Base-by-base conservation (phyloP, 2,329 filamentous ascomycete genomes). In the Penicillium aurantiogriseum region DNA sequence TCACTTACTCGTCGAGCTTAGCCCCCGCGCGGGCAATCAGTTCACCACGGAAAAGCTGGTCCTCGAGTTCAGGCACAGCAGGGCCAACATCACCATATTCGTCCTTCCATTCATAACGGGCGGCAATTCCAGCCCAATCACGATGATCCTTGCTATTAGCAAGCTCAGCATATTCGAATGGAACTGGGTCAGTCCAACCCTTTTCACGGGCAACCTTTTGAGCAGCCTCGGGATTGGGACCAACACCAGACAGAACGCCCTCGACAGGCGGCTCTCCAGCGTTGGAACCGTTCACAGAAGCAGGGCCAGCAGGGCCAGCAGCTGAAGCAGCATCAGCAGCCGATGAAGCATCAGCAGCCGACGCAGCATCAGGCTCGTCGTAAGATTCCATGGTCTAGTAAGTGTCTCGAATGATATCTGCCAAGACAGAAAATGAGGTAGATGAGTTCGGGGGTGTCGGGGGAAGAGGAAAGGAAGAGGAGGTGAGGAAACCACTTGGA, bases 11-110 rank as follows among this genome's bases (percentile, higher is more conserved):
- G 25, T 83, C 78, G 66, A 91, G 88, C 21, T 88, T 82, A 36
- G 86, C 78, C 3, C 89, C 90, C 52, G 72, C 77, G 63, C 78
- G 77, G 58, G 76, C 76, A 50, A 80, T 75, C 78, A 74, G 74
- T 45, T 83, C 79, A 6, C 78, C 76, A 0, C 83, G 80, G 54
- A 95, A 99, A 7, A 99, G 84, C 65, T 88, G 79, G 8, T 82
- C 66, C 78, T 97, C 93, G 0, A 99, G 83, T 47, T 85, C 83
- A 0, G 82, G 78, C 52, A 87, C 83, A 49, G 79, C 80, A 0
- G 92, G 92, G 7, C 88, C 93, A 53, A 99, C 80, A 40, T 97
- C 93, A 2, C 93, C 94, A 64, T 83, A 90, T 3, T 96, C 91
- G 11, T 92, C 91, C 19, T 86, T 82, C 89, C 90, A 97, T 68